These are phyloP conservation scores for Pythium periplocum DNA, from an alignment of 352 stramenopile genomes.

Conservation along the genomic window DNA sequence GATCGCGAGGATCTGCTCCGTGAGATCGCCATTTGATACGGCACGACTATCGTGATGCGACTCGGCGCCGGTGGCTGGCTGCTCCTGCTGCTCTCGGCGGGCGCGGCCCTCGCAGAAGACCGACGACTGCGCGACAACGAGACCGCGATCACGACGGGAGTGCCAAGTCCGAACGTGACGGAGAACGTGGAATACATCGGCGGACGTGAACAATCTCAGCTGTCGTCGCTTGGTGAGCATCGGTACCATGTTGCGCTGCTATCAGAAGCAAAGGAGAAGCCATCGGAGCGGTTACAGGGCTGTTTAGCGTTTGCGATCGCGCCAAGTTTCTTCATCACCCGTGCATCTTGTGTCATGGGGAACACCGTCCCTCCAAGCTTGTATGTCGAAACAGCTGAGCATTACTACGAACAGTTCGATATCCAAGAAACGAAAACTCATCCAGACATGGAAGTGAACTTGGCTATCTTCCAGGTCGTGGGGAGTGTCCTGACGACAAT, in stretches of 20 bases:
- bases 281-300: constrained; percentile 14
- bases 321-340: constrained; percentile 19
- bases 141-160: too few relatives aligned
- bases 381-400: neutral
- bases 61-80: too few relatives aligned
- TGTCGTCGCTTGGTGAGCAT: constrained; percentile 11
- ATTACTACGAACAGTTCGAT: neutral
- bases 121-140: too few relatives aligned
- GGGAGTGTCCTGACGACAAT: neutral
- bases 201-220: constrained; percentile 7
- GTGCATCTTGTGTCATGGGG: constrained; percentile 12
- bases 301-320: constrained; percentile 21
- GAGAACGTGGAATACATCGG: constrained; percentile 7
- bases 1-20: too few relatives aligned
- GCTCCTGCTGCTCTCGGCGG: too few relatives aligned
- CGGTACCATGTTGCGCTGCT: constrained; percentile 16
- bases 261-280: constrained; percentile 5
- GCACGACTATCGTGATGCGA: too few relatives aligned
- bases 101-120: too few relatives aligned
- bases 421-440: constrained; percentile 8
- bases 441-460: constrained; percentile 16
- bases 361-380: neutral
- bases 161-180: neutral
- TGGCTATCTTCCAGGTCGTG: constrained; percentile 17
- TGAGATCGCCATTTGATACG: too few relatives aligned